Evolutionary conservation across 345 rosid species (phyloP), one percentile per base, ranked within the genome.

Genomic region (Mallotus nudiflorus): DNA sequence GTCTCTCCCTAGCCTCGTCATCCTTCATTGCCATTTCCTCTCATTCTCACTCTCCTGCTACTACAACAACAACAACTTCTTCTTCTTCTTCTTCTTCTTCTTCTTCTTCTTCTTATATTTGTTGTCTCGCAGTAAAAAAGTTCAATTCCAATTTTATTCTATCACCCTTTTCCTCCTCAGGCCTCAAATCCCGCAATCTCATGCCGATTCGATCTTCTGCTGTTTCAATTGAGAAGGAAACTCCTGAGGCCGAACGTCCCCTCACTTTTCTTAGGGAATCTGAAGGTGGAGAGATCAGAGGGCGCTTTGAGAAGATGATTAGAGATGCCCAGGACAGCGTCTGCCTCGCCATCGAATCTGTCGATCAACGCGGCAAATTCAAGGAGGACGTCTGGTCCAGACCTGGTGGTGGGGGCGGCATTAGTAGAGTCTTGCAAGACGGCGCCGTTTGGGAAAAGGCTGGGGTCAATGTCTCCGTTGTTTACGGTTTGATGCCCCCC

Each of bases 371-470:
- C 0, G 88, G 87, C 22, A 91, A 86, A 73, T 94, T 94, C 73
- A 90, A 85, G 85, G 98, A 94, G 86, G 98, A 94, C 65, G 96
- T 91, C 9, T 95, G 99, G 99, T 90, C 96, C 0, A 83, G 99
- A 73, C 96, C 97, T 0, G 99, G 97, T 10, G 99, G 99, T 3
- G 99, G 99, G 0, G 99, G 99, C 1, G 99, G 99, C n/a, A 92
- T 95, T 68, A 95, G 99, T 64, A 82, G 97, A 49, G 97, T 92
- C 13, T 80, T 95, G 69, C 97, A 95, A 50, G 96, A 95, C 29
- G 97, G 99, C 0, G 90, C 85, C 60, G 88, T 95, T 51, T 95
- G 87, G 79, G 99, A 92, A 84, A 95, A 95, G 83, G 98, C 98
- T 37, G 98, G 97, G 0, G 98, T 94, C 37, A 94, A 94, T 78